These are phyloP conservation scores for Cyphellophora europaea DNA, from an alignment of 2,329 filamentous ascomycete species.

Conservation along the genomic window DNA sequence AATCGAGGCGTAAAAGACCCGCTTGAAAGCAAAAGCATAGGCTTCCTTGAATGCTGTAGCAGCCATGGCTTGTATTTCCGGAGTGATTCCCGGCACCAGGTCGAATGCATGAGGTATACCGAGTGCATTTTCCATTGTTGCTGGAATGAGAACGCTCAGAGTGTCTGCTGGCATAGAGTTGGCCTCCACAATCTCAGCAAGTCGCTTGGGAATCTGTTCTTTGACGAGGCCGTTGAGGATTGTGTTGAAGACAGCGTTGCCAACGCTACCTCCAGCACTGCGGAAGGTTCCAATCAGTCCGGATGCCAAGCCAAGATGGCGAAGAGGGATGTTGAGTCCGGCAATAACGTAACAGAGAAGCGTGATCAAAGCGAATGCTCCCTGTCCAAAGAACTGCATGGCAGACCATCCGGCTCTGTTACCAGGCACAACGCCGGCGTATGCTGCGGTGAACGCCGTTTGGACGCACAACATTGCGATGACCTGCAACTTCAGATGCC, in stretches of 20 bases:
- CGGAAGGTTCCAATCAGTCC: constrained; percentile 12
- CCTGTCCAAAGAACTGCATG: constrained; percentile 15
- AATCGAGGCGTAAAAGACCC: constrained; percentile 27
- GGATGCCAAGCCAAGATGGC: constrained; percentile 9
- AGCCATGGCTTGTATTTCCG: constrained; percentile 26
- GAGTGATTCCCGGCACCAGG: constrained; percentile 26
- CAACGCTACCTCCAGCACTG: constrained; percentile 16
- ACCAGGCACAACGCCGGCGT: constrained; percentile 3
- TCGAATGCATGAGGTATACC: constrained; percentile 17
- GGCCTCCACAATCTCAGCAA: constrained; percentile 22
- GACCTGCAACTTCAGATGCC: constrained; percentile 9
- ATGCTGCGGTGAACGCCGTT: constrained; percentile 16
- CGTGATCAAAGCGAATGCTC: constrained; percentile 7
- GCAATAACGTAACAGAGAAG: constrained; percentile 7
- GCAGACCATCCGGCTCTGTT: constrained; percentile 16
- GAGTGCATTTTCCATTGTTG: constrained; percentile 22
- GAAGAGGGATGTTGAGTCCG: constrained; percentile 7
- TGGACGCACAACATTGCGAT: constrained; percentile 14
- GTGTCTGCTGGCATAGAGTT: constrained; percentile 28
- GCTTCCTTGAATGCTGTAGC: constrained; percentile 27
- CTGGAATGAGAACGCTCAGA: constrained; percentile 25
- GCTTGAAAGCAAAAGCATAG: constrained; percentile 35
- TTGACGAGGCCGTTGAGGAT: constrained; percentile 14
- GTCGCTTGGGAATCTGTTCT: constrained; percentile 1
- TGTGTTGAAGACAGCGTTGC: constrained; percentile 18